Conservation (phyloP, 257 asterid genomes). For the Nicotiana obtusifolia region DNA sequence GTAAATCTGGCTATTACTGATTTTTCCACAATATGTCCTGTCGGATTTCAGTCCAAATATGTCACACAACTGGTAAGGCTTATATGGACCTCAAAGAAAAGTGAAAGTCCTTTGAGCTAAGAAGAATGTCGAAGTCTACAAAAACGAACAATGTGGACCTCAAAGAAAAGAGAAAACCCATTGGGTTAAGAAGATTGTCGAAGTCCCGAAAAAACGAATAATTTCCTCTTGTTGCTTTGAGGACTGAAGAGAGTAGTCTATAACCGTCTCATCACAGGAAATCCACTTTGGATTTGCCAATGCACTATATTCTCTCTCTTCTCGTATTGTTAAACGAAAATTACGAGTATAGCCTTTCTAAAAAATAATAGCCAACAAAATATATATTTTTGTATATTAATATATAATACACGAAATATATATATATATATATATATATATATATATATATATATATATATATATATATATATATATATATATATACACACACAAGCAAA, state of each 20-base stretch:
- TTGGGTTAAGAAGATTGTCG: not conserved
- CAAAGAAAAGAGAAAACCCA: not conserved
- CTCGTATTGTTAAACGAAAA: not conserved
- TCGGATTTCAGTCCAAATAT: not conserved
- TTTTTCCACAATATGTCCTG: too few relatives aligned
- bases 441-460: too few relatives aligned
- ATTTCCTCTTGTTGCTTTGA: not conserved
- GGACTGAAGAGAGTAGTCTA: not conserved
- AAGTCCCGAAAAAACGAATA: not conserved
- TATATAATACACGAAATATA: too few relatives aligned
- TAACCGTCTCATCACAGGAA: not conserved
- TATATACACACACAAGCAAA: too few relatives aligned
- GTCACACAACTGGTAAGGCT: not conserved
- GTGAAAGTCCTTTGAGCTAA: not conserved
- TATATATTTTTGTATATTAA: too few relatives aligned
- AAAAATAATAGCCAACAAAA: too few relatives aligned
- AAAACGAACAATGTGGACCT: not conserved
- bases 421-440: too few relatives aligned
- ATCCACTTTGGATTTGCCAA: not conserved
- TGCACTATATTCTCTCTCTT: not conserved
- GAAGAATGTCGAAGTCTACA: not conserved
- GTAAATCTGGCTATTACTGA: too few relatives aligned
- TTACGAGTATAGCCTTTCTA: too few relatives aligned
- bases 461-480: too few relatives aligned
- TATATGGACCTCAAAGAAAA: not conserved